These are phyloP conservation scores for Coniosporium apollinis DNA, from an alignment of 495 filamentous ascomycete species.

Conservation along the genomic window DNA sequence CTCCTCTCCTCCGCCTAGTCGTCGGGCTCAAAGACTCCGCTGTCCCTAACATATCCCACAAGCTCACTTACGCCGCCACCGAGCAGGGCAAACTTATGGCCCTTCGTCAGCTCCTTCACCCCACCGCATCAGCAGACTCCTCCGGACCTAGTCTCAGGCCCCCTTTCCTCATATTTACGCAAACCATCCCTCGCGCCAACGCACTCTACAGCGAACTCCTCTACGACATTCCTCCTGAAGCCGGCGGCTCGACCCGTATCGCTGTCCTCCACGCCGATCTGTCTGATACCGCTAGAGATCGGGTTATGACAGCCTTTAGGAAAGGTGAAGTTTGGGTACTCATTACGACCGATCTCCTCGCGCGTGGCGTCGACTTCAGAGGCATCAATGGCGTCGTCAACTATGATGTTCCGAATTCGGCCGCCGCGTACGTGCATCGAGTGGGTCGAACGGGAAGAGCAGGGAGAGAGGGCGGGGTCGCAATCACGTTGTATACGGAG, in stretches of 20 bases:
- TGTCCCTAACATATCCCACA: slow-evolving; percentile 77
- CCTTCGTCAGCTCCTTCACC: slow-evolving; percentile 80
- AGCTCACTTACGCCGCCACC: slow-evolving; percentile 76
- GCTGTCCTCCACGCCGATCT: slow-evolving; percentile 83
- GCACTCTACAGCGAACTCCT: slow-evolving; percentile 79
- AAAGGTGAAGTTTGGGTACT: slow-evolving; percentile 90
- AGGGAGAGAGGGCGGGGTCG: slow-evolving; percentile 75
- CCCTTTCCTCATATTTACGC: slow-evolving; percentile 86
- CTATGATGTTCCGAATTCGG: slow-evolving; percentile 84
- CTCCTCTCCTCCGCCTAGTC: slow-evolving; percentile 61
- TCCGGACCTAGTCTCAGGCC: slow-evolving; percentile 50
- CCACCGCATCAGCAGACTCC: slow-evolving; percentile 37
- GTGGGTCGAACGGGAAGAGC: slow-evolving; percentile 83
- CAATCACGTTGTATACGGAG: slow-evolving; percentile 86
- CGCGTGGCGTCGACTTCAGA: slow-evolving; percentile 81
- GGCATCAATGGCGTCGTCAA: slow-evolving; percentile 90
- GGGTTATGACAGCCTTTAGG: slow-evolving; percentile 77
- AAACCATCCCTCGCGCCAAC: slow-evolving; percentile 77
- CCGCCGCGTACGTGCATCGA: slow-evolving; percentile 81
- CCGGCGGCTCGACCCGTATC: slow-evolving; percentile 70
- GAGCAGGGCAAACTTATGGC: slow-evolving; percentile 88
- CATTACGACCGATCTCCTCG: slow-evolving; percentile 83
- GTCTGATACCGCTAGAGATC: slow-evolving; percentile 52
- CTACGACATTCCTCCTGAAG: slow-evolving; percentile 82
- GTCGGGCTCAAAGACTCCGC: slow-evolving; percentile 92